phyloP scores from a whole-genome alignment of 2,329 filamentous ascomycete genomes.

The Neurospora crassa region DNA sequence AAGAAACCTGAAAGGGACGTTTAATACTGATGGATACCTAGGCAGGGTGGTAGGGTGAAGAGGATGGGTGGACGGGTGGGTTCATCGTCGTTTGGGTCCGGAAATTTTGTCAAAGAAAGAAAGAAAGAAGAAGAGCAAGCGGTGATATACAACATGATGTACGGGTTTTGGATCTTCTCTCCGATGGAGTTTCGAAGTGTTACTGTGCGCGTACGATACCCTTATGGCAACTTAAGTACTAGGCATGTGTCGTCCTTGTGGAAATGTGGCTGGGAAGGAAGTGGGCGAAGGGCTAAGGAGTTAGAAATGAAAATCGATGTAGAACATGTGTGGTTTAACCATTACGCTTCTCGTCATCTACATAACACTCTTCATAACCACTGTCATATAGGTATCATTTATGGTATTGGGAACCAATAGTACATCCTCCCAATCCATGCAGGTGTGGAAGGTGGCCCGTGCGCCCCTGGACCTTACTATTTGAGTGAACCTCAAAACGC shows the following conservation, averaged over 20 bases:
- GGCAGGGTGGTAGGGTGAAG: neutral
- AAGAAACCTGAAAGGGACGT: neutral
- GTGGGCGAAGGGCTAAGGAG: neutral
- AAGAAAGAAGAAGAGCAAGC: neutral
- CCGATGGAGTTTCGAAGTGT: neutral
- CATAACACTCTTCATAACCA: neutral
- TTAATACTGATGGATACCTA: neutral
- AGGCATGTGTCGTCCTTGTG: neutral
- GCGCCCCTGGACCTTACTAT: neutral
- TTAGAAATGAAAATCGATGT: neutral
- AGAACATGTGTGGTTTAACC: neutral
- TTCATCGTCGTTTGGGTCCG: neutral
- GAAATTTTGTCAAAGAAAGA: neutral
- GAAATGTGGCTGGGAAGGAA: neutral
- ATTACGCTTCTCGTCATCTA: neutral
- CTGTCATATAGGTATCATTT: neutral
- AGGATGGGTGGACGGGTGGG: neutral
- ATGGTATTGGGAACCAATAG: neutral
- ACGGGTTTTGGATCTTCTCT: neutral
- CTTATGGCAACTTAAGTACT: neutral
- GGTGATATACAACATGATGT: neutral
- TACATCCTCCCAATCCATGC: neutral
- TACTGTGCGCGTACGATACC: neutral
- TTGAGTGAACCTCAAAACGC: neutral
- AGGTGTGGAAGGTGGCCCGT: neutral